Evolutionary conservation across 2,329 filamentous ascomycete species (phyloP), one percentile per base, ranked within the genome.

Genomic region (Elsinoe ampelina): DNA sequence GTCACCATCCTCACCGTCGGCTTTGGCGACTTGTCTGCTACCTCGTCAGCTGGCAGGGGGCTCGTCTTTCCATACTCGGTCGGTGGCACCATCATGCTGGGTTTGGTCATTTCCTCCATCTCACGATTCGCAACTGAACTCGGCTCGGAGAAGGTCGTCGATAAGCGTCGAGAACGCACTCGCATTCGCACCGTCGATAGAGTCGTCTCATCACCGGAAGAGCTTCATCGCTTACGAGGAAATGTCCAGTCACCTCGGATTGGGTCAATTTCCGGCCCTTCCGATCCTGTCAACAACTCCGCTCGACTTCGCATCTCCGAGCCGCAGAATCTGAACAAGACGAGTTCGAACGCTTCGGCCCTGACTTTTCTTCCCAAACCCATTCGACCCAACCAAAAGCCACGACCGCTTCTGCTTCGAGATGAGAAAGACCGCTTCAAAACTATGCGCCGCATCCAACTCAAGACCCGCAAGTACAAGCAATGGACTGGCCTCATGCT

Each of bases 11-110:
- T 83, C 5, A 84, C 81, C 0, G 71, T 84, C 20, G 81, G 81
- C 0, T 84, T 82, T 62, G 81, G 81, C 19, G 83, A 87, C 63
- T 72, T 84, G n/a, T 74, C 75, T n/a, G 72, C 81, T 0, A 71
- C 70, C 0, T 80, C 75, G 5, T 65, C 78, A 13, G 70, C 87
- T 0, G 83, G 82, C 0, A 79, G 85, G 39, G 86, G 83, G 0
- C 75, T 96, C 1, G 75, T 95, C 30, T 85, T 95, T 54, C 91
- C 91, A 0, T 96, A 87, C 63, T 85, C 90, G 0, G 81, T 95
- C 0, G 77, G 90, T 5, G 91, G 91, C 2, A 85, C 93, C 57
- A 86, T 95, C 59, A 91, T 87, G 63, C 77, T 95, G 1, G 89
- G 87, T 81, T 76, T 95, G 20, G 85, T 95, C 57, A 85, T 95